A percentile compares a stretch with the other conserved stretches of the same genome.
phyloP scores from a whole-genome alignment of 192 early-diverging fungal species.

The Backusella mclennaniae region DNA sequence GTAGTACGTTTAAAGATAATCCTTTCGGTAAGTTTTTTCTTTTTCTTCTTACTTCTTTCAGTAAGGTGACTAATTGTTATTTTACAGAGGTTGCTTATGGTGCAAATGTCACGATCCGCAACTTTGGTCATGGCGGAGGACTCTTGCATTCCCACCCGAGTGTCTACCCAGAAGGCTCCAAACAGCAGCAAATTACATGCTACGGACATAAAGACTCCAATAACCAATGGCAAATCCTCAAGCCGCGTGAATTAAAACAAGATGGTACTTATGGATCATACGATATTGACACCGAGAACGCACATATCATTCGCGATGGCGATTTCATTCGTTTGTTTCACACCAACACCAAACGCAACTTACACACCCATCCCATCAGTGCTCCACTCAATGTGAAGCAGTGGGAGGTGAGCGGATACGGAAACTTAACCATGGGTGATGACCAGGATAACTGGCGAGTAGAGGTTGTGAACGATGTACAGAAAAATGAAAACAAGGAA shows the following conservation, averaged over 20 bases:
- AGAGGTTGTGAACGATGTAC: conserved; percentile 73
- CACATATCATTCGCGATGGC: conserved; percentile 65
- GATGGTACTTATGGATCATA: neutral
- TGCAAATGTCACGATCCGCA: conserved; percentile 86
- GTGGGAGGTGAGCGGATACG: conserved; percentile 92
- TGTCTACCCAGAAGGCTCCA: conserved; percentile 78
- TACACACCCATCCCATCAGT: conserved; percentile 82
- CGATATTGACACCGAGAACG: conserved; percentile 25
- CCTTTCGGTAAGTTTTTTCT: conserved; percentile 62
- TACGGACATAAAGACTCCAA: conserved; percentile 93
- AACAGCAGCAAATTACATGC: conserved; percentile 96
- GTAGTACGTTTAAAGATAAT: conserved; percentile 75
- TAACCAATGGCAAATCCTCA: conserved; percentile 85
- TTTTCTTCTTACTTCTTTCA: neutral
- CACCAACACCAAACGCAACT: conserved; percentile 62
- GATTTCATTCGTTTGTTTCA: conserved; percentile 86
- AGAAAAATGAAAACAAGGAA: conserved; percentile 37
- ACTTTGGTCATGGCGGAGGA: conserved; percentile 79
- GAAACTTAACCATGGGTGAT: conserved; percentile 71
- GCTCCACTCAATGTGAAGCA: conserved; percentile 74
- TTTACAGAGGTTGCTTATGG: conserved; percentile 83
- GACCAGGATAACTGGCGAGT: conserved; percentile 90
- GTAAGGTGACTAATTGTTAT: neutral
- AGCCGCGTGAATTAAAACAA: conserved; percentile 39
- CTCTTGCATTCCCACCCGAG: conserved; percentile 94